Base-by-base conservation (phyloP, 1,139 yeast genomes). In the Yamadazyma pseudoaaseri region DNA sequence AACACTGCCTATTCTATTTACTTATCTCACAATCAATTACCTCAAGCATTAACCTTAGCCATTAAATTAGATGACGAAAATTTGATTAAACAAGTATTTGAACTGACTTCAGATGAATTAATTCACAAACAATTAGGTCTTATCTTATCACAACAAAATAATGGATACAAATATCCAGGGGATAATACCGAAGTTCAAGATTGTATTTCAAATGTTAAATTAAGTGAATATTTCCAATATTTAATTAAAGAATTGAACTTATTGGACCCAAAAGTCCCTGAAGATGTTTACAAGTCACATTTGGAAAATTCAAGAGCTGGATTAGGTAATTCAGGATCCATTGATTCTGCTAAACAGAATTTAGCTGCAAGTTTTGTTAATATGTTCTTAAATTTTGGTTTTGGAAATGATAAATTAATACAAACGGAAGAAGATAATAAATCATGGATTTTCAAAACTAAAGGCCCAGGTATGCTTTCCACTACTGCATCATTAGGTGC, bases 301-400 rank as follows among this genome's bases (percentile, higher is more conserved):
- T 70, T 90, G 49, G 97, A 90, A 53, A 78, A 73, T 44, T 66
- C 85, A 13, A 68, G 74, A 40, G 71, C 73, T 39, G 79, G 83
- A 6, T 54, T 66, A 37, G 73, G 77, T 11, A 72, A 83, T 21
- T 70, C 79, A 20, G 75, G 84, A 3, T 76, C 84, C n/a, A 70
- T 89, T 45, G 97, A 89, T 59, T 86, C 96, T 27, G 96, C 97
- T 13, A 90, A 89, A 56, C 97, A 92, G 60, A 92, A 90, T 57
- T 72, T 92, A 51, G 98, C 97, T n/a, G 81, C 95, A 5, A 79
- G 94, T 13, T 92, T 94, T 62, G 97, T 90, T 34, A 94, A 89
- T 55, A 86, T 92, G 3, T 87, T 90, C 56, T 74, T 89, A 47
- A 94, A 92, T 60, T 77, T 92, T 49, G 98, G 98, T 38, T 90